phyloP scores from a whole-genome alignment of 2,329 filamentous ascomycete species.

The Mycosphaerella sp. region DNA sequence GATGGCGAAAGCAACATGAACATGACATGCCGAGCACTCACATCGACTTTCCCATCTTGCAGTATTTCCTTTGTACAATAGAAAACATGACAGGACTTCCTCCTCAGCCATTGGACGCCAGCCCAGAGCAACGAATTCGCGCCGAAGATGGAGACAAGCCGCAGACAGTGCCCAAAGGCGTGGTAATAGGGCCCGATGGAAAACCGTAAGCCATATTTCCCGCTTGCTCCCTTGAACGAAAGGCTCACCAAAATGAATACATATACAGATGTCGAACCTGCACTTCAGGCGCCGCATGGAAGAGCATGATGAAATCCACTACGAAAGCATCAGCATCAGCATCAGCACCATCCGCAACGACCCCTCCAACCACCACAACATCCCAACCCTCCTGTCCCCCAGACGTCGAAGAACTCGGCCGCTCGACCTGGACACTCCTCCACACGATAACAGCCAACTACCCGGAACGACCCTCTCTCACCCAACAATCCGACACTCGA shows the following conservation, averaged over 20 bases:
- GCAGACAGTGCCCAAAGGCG: constrained; percentile 56
- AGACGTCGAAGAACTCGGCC: constrained; percentile 80
- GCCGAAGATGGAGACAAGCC: constrained; percentile 22
- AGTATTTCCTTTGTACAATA: constrained; percentile 36
- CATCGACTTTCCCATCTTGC: constrained; percentile 36
- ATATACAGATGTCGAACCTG: constrained; percentile 64
- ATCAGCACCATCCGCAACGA: constrained; percentile 20
- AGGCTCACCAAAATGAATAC: too few species aligned
- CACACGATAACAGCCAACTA: constrained; percentile 88
- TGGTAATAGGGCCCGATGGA: constrained; percentile 72
- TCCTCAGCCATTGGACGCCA: constrained; percentile 32
- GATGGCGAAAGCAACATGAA: constrained; percentile 3
- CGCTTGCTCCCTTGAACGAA: too few species aligned
- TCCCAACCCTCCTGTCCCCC: constrained; percentile 66
- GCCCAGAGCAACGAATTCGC: constrained; percentile 23
- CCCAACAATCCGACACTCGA: constrained; percentile 68
- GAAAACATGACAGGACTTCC: constrained; percentile 36
- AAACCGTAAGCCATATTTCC: constrained; percentile 75
- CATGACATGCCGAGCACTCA: constrained; percentile 34
- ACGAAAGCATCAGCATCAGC: constrained; percentile 29
- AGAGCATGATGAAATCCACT: constrained; percentile 45
- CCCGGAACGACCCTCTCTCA: constrained; percentile 59
- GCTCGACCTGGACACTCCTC: constrained; percentile 85
- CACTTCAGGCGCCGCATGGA: constrained; percentile 56
- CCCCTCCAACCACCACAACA: constrained; percentile 29